A percentile compares a stretch with the other conserved stretches of the same genome.
Evolutionary conservation across 441 rosid species (phyloP).

Genomic region (Metrosideros polymorpha): DNA sequence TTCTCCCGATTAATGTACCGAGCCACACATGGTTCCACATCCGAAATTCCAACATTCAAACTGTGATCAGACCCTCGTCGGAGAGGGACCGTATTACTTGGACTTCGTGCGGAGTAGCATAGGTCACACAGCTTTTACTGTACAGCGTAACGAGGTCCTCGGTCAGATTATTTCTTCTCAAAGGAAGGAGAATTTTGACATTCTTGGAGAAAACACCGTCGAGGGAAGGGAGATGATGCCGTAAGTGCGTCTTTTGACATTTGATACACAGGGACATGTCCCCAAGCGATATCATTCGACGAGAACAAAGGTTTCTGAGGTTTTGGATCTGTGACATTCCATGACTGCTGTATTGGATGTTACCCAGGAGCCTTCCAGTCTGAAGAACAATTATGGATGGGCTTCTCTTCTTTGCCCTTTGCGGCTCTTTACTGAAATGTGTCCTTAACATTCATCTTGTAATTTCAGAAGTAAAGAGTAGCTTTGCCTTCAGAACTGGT

Average conservation of each 20-base stretch:
- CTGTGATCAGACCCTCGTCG: slow-evolving; percentile 10
- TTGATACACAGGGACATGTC: background rate
- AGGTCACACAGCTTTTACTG: background rate
- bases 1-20: slow-evolving; percentile 44
- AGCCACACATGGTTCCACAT: slow-evolving; percentile 32
- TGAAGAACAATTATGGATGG: background rate
- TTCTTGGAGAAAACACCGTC: background rate
- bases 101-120: background rate
- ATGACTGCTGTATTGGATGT: background rate
- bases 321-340: background rate
- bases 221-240: background rate
- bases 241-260: background rate
- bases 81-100: background rate
- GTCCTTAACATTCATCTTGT: background rate
- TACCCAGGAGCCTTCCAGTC: background rate
- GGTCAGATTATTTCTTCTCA: too few relatives aligned
- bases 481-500: background rate
- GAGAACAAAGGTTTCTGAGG: background rate
- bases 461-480: background rate
- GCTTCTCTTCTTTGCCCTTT: background rate
- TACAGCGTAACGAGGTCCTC: background rate
- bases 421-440: background rate
- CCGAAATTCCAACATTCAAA: slow-evolving; percentile 61
- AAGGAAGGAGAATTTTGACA: background rate
- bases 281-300: background rate